Percentiles rank a stretch among this genome's conserved stretches.
phyloP scores from a whole-genome alignment of 495 filamentous ascomycete species.

The Terfezia claveryi region DNA sequence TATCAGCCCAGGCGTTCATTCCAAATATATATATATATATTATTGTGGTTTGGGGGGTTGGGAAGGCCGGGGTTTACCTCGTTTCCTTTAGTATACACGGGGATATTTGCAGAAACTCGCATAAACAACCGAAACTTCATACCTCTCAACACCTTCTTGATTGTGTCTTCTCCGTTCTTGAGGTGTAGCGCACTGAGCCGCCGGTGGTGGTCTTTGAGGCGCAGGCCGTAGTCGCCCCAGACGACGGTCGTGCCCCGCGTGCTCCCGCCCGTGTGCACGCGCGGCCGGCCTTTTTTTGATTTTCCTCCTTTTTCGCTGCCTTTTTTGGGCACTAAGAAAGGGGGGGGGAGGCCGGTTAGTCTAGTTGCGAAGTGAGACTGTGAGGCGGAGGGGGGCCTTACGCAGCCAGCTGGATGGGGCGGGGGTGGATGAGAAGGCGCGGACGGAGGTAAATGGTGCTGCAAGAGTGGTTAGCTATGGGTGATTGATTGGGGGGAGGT shows the following conservation, averaged over 20 bases:
- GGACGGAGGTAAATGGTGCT: background rate
- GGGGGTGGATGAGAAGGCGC: slow-evolving; percentile 8
- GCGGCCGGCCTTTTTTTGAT: slow-evolving; percentile 72
- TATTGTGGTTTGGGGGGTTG: background rate
- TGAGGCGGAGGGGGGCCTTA: slow-evolving; percentile 1
- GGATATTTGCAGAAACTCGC: slow-evolving; percentile 72
- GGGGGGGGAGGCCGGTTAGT: slow-evolving; percentile 1
- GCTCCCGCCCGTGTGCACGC: slow-evolving; percentile 76
- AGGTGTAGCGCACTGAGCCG: slow-evolving; percentile 71
- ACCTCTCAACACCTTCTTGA: slow-evolving; percentile 67
- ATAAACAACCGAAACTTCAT: slow-evolving; percentile 85
- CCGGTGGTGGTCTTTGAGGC: slow-evolving; percentile 82
- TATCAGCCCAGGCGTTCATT: background rate
- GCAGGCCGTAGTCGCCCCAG: slow-evolving; percentile 90
- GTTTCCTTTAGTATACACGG: slow-evolving; percentile 86
- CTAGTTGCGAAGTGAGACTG: background rate
- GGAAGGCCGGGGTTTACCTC: slow-evolving; percentile 34
- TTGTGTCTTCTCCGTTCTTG: slow-evolving; percentile 75
- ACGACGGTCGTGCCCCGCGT: slow-evolving; percentile 80
- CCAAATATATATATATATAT: slow-evolving; percentile 2
- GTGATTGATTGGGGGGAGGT: too few relatives aligned
- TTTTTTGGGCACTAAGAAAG: slow-evolving; percentile 14
- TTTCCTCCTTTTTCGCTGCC: slow-evolving; percentile 25
- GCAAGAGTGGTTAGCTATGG: background rate
- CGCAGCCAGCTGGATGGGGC: slow-evolving; percentile 13